Base-by-base conservation (phyloP, 257 asterid species). In the Solanum etuberosum region DNA sequence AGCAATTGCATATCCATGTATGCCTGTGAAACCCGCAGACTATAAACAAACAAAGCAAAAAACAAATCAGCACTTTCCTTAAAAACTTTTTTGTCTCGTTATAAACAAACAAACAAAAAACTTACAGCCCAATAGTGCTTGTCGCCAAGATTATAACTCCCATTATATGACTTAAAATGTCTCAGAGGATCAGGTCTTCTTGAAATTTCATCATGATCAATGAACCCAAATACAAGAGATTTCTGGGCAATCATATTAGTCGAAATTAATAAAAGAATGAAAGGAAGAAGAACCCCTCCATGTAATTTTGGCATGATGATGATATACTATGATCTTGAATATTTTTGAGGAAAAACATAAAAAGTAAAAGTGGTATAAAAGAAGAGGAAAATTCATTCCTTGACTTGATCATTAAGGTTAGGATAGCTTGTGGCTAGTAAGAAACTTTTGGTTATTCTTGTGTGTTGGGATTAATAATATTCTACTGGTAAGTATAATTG, bases 41-140 rank as follows among this genome's bases (percentile, higher is more conserved):
- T 92, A n/a, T n/a, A 85, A 88, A 85, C 74, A 51, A 61, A 31
- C 13, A 21, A 84, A 38, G 34, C 20, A 29, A 82, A 67, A 65
- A 51, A 70, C 63, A 29, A 7, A 40, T 67, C 13, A 80, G 32
- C 83, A 67, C 40, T 80, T 29, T 18, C 3, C 38, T 1, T 37
- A 15, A 78, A 20, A 40, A 57, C 34, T 20, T 27, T 21, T 5
- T 83, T 35, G 71, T 68, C n/a, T 6, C 77, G 37, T 31, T 6
- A 68, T 9, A 29, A 40, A 86, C 20, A 25, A 7, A 18, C 1
- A 51, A 51, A 46, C 6, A 54, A 54, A 2, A n/a, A 38, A 86
- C 96, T 91, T 88, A 93, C 93, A 67, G 92, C 95, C 96, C 96
- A 93, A 90, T 92, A 93, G 86, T 93, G 95, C 68, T 86, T 92